Percentiles rank a stretch among this genome's conserved stretches.
These are phyloP conservation scores for Orbilia oligospora DNA, from an alignment of 2,329 filamentous ascomycete species.

Conservation along the genomic window DNA sequence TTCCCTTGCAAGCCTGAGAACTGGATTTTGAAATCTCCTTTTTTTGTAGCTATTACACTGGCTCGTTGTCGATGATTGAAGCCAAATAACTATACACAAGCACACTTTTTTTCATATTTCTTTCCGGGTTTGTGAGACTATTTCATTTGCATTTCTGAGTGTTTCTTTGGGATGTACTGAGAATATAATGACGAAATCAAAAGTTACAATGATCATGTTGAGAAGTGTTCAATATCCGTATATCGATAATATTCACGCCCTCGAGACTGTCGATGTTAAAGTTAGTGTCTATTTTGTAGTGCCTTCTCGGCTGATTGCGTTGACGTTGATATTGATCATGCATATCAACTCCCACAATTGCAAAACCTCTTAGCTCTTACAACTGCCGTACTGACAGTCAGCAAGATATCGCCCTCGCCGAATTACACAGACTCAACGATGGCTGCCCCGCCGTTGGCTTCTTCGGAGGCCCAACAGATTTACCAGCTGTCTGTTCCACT, in stretches of 20 bases:
- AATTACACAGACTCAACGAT: conserved; percentile 13
- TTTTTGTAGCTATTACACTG: conserved; percentile 44
- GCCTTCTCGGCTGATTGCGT: conserved; percentile 15
- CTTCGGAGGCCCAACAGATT: conserved; percentile 30
- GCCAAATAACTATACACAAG: conserved; percentile 39
- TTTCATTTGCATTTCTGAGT: conserved; percentile 16
- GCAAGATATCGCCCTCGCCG: neutral
- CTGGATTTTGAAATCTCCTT: conserved; percentile 33
- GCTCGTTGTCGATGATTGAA: conserved; percentile 28
- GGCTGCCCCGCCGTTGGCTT: conserved; percentile 9
- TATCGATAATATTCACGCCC: no score
- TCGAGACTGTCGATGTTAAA: neutral
- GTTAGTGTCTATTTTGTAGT: neutral
- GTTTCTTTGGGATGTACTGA: conserved; percentile 14
- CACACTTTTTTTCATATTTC: conserved; percentile 4
- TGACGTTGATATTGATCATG: neutral
- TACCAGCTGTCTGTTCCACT: conserved; percentile 74
- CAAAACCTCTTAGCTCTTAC: neutral
- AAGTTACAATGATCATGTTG: neutral
- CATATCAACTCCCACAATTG: neutral
- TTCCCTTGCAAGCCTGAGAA: conserved; percentile 19
- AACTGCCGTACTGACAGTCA: conserved; percentile 39
- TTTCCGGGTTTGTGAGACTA: neutral
- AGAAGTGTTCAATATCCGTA: neutral
- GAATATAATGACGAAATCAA: conserved; percentile 8